phyloP scores from a whole-genome alignment of 192 early-diverging fungal genomes.

The Geosiphon pyriformis region DNA sequence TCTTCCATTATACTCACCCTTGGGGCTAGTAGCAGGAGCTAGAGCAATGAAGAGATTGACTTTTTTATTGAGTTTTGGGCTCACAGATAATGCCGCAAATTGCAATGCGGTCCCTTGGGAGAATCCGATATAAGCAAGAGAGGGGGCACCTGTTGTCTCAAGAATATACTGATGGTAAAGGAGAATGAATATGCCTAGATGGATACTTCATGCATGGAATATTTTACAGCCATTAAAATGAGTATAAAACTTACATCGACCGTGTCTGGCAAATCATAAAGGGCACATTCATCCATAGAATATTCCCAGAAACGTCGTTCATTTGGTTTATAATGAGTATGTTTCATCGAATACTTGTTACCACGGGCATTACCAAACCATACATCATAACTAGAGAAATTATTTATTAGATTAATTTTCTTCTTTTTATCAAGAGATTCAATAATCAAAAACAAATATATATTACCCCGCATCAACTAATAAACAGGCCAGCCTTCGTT shows the following conservation, averaged over 20 bases:
- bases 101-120: constrained; percentile 91
- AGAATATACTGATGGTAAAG: constrained; percentile 64
- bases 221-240: background rate
- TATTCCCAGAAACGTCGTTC: constrained; percentile 88
- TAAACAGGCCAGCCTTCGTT: constrained; percentile 71
- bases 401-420: background rate
- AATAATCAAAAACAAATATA: background rate
- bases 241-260: constrained; percentile 55
- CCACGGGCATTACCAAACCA: constrained; percentile 94
- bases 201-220: no score
- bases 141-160: constrained; percentile 67
- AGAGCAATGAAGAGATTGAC: constrained; percentile 86
- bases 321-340: constrained; percentile 57
- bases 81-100: constrained; percentile 81
- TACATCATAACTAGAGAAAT: constrained; percentile 68
- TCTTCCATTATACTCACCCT: no score
- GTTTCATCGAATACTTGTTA: constrained; percentile 91
- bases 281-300: constrained; percentile 86
- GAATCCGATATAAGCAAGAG: constrained; percentile 92
- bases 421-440: background rate
- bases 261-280: constrained; percentile 79
- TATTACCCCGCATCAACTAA: constrained; percentile 74
- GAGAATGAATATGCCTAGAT: no score
- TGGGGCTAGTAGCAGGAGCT: constrained; percentile 85
- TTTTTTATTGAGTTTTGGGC: constrained; percentile 71